These are phyloP conservation scores for Ogataea sp. DNA, from an alignment of 805 yeast genomes.

Conservation along the genomic window DNA sequence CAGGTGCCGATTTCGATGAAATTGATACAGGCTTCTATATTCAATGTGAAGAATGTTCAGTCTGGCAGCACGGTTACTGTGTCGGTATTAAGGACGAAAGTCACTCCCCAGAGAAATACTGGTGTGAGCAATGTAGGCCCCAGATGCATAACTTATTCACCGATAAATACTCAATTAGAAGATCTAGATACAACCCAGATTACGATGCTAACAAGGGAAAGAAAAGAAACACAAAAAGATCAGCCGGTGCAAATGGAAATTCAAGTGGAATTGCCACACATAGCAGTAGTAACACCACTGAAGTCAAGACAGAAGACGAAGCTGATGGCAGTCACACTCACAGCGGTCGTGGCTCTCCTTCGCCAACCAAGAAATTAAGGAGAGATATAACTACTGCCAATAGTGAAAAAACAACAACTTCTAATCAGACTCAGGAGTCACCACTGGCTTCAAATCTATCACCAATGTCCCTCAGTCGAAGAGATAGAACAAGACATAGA, in stretches of 20 bases:
- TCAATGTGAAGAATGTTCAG: slow-evolving; percentile 86
- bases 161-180: slow-evolving; percentile 38
- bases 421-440: slow-evolving; percentile 2
- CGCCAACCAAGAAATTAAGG: background rate
- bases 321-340: background rate
- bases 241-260: background rate
- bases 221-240: background rate
- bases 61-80: slow-evolving; percentile 97
- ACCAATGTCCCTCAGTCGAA: slow-evolving; percentile 10
- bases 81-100: slow-evolving; percentile 74
- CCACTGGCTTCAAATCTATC: background rate
- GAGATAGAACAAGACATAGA: slow-evolving; percentile 19
- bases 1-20: slow-evolving; percentile 28
- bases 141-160: slow-evolving; percentile 57
- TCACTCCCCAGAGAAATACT: slow-evolving; percentile 85
- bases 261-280: background rate
- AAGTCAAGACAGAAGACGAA: background rate
- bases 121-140: slow-evolving; percentile 91
- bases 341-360: slow-evolving; percentile 2
- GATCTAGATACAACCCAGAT: slow-evolving; percentile 41
- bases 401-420: slow-evolving; percentile 5
- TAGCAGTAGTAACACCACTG: background rate
- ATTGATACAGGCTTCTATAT: slow-evolving; percentile 56
- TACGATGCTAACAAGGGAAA: slow-evolving; percentile 18
- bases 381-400: slow-evolving; percentile 5